phyloP scores from a whole-genome alignment of 257 asterid genomes.

The Ilex aquifolium region DNA sequence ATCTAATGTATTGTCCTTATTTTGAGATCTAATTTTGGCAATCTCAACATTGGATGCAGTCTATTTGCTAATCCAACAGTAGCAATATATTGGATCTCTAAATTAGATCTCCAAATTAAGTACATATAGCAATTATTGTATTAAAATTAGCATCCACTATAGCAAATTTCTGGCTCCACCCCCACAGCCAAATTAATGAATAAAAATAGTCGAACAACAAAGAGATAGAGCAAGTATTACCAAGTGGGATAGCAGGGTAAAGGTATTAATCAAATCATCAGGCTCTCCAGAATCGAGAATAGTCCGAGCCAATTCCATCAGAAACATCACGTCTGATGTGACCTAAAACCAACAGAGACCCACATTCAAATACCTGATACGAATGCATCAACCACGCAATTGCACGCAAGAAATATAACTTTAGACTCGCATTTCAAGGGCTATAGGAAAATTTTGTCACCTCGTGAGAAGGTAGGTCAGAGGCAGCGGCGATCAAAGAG shows the following conservation, averaged over 20 bases:
- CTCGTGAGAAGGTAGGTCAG: slow-evolving; percentile 66
- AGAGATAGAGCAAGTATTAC: slow-evolving; percentile 13
- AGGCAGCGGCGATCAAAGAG: slow-evolving; percentile 44
- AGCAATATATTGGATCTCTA: too few relatives aligned
- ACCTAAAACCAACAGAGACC: slow-evolving; percentile 30
- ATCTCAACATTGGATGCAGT: too few relatives aligned
- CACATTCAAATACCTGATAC: neutral
- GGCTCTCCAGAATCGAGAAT: slow-evolving; percentile 23
- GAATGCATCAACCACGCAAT: neutral
- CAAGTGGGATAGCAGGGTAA: slow-evolving; percentile 31
- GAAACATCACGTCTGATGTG: slow-evolving; percentile 54
- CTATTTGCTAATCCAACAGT: too few relatives aligned
- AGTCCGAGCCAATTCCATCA: slow-evolving; percentile 58
- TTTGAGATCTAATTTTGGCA: too few relatives aligned
- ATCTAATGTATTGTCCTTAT: too few relatives aligned
- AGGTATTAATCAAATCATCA: slow-evolving; percentile 29
- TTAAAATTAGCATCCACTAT: too few relatives aligned
- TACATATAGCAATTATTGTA: too few relatives aligned
- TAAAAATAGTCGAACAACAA: too few relatives aligned
- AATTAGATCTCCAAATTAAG: too few relatives aligned
- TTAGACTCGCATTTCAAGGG: neutral
- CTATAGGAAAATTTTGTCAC: slow-evolving; percentile 13
- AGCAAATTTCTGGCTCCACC: too few relatives aligned
- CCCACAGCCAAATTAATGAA: too few relatives aligned
- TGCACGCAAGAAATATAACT: neutral